These are phyloP conservation scores for Saturnispora saitoi DNA, from an alignment of 805 yeast genomes.

Conservation along the genomic window DNA sequence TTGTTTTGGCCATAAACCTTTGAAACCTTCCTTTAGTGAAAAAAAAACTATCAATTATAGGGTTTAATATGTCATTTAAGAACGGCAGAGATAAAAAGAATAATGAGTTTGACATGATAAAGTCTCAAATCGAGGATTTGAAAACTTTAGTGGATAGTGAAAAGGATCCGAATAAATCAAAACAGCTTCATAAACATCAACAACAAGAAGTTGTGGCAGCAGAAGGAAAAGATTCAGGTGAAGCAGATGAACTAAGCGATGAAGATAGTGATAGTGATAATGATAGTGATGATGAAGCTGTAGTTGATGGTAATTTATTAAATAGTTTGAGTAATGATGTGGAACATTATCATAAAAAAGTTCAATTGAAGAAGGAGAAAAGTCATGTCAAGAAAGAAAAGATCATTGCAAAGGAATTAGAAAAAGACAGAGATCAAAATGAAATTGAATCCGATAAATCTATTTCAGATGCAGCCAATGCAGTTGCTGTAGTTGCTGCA, in stretches of 20 bases:
- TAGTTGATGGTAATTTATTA: constrained; percentile 13
- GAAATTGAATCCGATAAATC: constrained; percentile 1
- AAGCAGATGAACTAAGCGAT: neutral
- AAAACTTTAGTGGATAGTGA: constrained; percentile 1
- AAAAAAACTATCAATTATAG: neutral
- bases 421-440: neutral
- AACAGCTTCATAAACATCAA: neutral
- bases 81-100: neutral
- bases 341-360: constrained; percentile 25
- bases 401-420: constrained; percentile 3
- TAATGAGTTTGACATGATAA: constrained; percentile 6
- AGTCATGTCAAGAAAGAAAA: constrained; percentile 7
- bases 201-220: neutral
- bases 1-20: constrained; percentile 2
- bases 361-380: constrained; percentile 17
- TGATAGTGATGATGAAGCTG: constrained; percentile 1
- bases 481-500: constrained; percentile 5
- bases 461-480: neutral
- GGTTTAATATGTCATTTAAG: neutral
- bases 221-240: neutral
- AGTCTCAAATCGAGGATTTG: constrained; percentile 3
- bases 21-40: neutral
- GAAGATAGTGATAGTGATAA: neutral
- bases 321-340: constrained; percentile 23
- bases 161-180: neutral